Evolutionary conservation across 768 basidiomycete species (phyloP), one percentile per base, ranked within the genome.

Genomic region (Boletus sp.): DNA sequence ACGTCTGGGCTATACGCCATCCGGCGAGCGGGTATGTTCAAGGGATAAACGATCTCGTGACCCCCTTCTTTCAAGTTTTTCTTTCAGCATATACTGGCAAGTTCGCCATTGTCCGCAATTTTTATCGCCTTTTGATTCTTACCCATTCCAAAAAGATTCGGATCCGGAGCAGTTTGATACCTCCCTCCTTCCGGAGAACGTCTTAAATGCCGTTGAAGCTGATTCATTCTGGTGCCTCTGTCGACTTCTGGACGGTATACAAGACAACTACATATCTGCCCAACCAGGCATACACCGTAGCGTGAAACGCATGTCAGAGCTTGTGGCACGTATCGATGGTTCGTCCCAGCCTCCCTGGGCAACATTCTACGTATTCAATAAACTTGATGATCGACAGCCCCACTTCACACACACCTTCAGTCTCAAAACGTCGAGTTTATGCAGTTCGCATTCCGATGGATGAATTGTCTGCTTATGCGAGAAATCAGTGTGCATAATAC

Each of bases 401-500:
- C 93, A 2, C 80, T 99, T n/a, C 80, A 87, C 5, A 75, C 82
- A 7, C 97, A 99, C 72, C 79, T 99, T 48, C 87, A 88, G 57
- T 75, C 85, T 11, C 88, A 99, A 72, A 91, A 90, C 64, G 94
- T 99, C 61, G 95, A 98, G 75, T 99, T 97, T 67, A 97, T 99
- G 87, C 97, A 99, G 69, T 99, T 99, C 64, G 96, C 97, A 37
- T 99, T 99, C 74, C 82, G 97, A 48, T 99, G 97, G 97, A 98
- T 99, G 94, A 98, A 99, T 66, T 98, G 97, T 68, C 74, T 99
- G 47, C 79, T 98, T 55, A 98, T 99, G 96, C 82, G 97, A 53
- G 97, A 98, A 75, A 90, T 99, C 60, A 96, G 89, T 62, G 93
- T 99, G 46, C 84, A 87, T 64, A 96, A 98, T 70, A 98, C 96